Evolutionary conservation across 169 alveolate genomes (phyloP).

Genomic region (Miamiensis avidus): DNA sequence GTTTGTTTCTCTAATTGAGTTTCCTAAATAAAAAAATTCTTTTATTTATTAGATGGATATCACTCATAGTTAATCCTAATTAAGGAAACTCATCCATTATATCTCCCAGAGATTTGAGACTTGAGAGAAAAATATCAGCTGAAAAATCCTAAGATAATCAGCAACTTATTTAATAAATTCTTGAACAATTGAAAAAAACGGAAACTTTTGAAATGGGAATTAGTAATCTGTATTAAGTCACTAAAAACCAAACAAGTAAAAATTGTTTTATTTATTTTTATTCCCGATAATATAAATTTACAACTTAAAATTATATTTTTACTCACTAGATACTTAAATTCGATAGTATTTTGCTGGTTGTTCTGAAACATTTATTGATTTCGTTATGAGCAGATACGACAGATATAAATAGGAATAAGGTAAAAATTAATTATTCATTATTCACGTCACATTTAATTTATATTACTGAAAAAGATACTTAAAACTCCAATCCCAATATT

Average conservation of each 20-base stretch:
- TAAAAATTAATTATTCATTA: too few species aligned
- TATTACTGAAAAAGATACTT: too few species aligned
- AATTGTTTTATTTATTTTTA: too few species aligned
- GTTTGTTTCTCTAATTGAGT: too few species aligned
- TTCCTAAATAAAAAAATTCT: too few species aligned
- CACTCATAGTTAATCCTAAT: not conserved
- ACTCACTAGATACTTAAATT: not conserved
- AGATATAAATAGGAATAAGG: not conserved
- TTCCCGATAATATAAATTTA: too few species aligned
- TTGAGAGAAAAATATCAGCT: not conserved
- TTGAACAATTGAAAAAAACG: not conserved
- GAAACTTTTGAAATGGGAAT: not conserved
- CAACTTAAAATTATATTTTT: not conserved
- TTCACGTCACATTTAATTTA: too few species aligned
- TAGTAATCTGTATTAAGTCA: not conserved
- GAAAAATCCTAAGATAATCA: not conserved
- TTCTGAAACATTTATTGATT: not conserved
- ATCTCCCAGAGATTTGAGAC: not conserved
- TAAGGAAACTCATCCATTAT: not conserved
- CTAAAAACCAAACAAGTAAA: not conserved
- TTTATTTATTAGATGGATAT: not conserved
- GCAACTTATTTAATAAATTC: too few species aligned
- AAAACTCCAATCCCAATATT: too few species aligned
- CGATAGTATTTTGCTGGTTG: not conserved
- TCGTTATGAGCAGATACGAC: not conserved